Evolutionary conservation across 2,329 filamentous ascomycete species (phyloP), one percentile per base, ranked within the genome.

Genomic region (Penicillium griseofulvum): DNA sequence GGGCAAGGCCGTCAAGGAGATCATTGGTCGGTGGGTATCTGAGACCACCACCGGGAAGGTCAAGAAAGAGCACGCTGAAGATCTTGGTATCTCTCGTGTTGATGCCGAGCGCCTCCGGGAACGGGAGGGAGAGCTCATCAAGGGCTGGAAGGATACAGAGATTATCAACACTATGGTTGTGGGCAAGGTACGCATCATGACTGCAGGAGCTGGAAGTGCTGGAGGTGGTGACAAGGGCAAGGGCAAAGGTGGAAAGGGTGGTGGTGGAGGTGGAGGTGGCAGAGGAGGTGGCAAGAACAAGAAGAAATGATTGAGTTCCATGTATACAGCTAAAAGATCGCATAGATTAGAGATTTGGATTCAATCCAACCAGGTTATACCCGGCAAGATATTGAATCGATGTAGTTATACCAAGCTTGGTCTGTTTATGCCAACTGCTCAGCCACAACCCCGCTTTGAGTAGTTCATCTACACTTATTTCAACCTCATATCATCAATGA

Each of bases 1-100:
- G 77, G 93, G 94, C 10, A 97, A 97, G 71, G 92, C 91, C 0
- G 86, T 96, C 45, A 90, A 90, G 71, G 93, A 97, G 74, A 87
- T 97, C 31, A 74, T 97, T n/a, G 85, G 87, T 46, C 83, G 83
- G 56, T 97, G 93, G 92, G 82, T 87, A 61, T 74, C 80, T 19
- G 90, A 86, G 47, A 83, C 85, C 7, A 71, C 69, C 1, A 68
- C 68, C 0, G 69, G 68, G 26, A 79, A 78, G 50, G 79, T 74
- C 52, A 75, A 76, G 49, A 77, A 77, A 52, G 74, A 78, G 57
- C 78, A 81, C 24, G 70, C 88, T 0, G 87, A 90, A 67, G 85
- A 87, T 68, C 75, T 62, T 29, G 71, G 71, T 1, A 64, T 71
- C 19, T 62, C 76, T 54, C 77, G 79, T 36, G 72, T 76, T 50